Base-by-base conservation (phyloP, 1,284 basidiomycete species). In the Rhodotorula sp. region DNA sequence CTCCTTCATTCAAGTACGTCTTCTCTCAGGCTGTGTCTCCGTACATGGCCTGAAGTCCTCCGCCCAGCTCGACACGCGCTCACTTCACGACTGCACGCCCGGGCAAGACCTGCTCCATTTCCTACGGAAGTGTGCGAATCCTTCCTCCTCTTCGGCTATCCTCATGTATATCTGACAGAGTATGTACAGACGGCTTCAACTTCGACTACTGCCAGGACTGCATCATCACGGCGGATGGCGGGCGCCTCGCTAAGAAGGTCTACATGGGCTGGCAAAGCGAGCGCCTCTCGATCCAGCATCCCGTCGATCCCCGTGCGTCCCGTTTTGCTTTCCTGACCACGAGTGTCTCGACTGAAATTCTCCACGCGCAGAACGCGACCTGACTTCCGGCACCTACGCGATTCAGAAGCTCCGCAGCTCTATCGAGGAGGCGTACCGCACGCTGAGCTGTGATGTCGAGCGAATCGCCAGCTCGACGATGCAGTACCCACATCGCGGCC, bases 1-100 rank as follows among this genome's bases (percentile, higher is more conserved):
- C 3, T 66, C 64, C 9, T 66, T 51, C 61, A 27, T 62, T 3
- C 69, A 70, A 59, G 64, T 62, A 36, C 41, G 53, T 44, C 4
- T 3, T 32, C 34, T 17, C 36, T 22, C 50, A 15, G 2, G 5
- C 19, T 15, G 1, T 12, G n/a, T n/a, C n/a, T n/a, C n/a, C n/a
- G n/a, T n/a, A n/a, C n/a, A n/a, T n/a, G n/a, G n/a, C n/a, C n/a
- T n/a, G n/a, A n/a, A n/a, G n/a, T n/a, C n/a, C n/a, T n/a, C n/a
- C 4, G 37, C 17, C 13, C 36, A 65, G 68, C 63, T 57, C 39
- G 67, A 57, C 17, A 12, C 19, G 9, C 50, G 50, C 0, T 27
- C 7, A 32, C 46, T 22, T 25, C 2, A 15, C 27, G 12, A n/a
- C n/a, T 29, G 9, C 25, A 34, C 63, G 13, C 60, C 64, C 12